Base-by-base conservation (phyloP, 257 asterid species). In the Verbascum thapsus region DNA sequence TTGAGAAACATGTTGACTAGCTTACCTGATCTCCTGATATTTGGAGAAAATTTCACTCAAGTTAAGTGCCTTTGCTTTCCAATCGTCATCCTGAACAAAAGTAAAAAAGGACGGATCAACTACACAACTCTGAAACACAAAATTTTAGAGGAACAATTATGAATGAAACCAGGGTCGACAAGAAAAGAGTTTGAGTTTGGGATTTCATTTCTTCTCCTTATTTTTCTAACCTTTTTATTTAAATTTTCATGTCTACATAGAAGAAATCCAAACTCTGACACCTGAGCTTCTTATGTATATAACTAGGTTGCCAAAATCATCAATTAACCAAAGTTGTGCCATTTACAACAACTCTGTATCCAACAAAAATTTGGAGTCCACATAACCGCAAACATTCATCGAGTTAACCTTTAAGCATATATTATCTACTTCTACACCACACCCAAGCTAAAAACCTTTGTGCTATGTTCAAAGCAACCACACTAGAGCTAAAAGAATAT, bases 11-110 rank as follows among this genome's bases (percentile, higher is more conserved):
- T 58, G 6, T 44, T 64, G 23, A 50, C 30, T 34, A 48, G 39
- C 83, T 73, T 70, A 91, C 96, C 85, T 12, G 32, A 26, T 74
- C 57, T 78, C 88, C 63, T 69, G 67, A 75, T 86, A 81, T 53
- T 79, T 80, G 55, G 68, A 22, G 69, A 79, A 86, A 37, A 86
- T 60, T 55, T 84, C 88, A 52, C 77, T 84, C 87, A 91, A 77
- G 76, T 81, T 72, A 30, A 71, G 68, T 50, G 94, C 87, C 53
- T 53, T 71, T 32, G 80, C 72, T 76, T 75, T 80, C 96, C 96
- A 88, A 64, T 68, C 58, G 44, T 80, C 88, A 40, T 75, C 85
- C 98, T 88, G 79, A 60, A 76, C 45, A 56, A 68, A 30, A 62
- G 49, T 62, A 68, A 13, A 30, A 53, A 50, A 12, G 34, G 45